Evolutionary conservation across 129 eudicot species (phyloP).

Genomic region (Rutidosis leptorrhynchoides): DNA sequence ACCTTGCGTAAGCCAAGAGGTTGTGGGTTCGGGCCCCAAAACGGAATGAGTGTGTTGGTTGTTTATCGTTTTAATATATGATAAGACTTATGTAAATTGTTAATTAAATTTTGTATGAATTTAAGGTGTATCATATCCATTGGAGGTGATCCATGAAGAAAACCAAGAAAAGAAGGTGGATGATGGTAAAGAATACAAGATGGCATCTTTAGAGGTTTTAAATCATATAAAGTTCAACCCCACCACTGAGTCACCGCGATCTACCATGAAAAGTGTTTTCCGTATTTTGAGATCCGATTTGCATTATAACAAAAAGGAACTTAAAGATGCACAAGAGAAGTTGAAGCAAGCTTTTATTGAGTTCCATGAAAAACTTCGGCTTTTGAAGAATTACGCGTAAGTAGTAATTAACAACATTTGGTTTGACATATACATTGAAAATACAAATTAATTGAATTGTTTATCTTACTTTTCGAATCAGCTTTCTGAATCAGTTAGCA

Average conservation of each 20-base stretch:
- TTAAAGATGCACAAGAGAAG: constrained; percentile 41
- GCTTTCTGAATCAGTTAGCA: constrained; percentile 54
- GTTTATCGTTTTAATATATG: no score
- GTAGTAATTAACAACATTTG: neutral
- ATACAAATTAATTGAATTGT: constrained; percentile 16
- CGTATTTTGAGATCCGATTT: constrained; percentile 30
- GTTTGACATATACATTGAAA: no score
- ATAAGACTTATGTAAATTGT: no score
- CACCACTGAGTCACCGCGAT: constrained; percentile 42
- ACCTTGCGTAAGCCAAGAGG: no score
- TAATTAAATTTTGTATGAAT: constrained; percentile 4
- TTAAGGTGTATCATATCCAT: constrained; percentile 20
- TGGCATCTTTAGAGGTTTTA: constrained; percentile 47
- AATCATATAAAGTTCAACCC: constrained; percentile 49
- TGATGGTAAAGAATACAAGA: constrained; percentile 16
- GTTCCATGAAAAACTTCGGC: constrained; percentile 55
- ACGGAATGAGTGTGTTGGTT: no score
- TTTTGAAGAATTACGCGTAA: constrained; percentile 60
- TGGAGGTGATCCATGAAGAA: constrained; percentile 46
- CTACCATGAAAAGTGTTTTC: constrained; percentile 48
- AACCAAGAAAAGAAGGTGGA: constrained; percentile 9
- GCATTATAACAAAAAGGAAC: constrained; percentile 42
- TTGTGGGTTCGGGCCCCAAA: no score
- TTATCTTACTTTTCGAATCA: constrained; percentile 28
- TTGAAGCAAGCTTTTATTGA: constrained; percentile 52